Conservation (phyloP, 495 filamentous ascomycete genomes). For the Hyaloscypha variabilis region DNA sequence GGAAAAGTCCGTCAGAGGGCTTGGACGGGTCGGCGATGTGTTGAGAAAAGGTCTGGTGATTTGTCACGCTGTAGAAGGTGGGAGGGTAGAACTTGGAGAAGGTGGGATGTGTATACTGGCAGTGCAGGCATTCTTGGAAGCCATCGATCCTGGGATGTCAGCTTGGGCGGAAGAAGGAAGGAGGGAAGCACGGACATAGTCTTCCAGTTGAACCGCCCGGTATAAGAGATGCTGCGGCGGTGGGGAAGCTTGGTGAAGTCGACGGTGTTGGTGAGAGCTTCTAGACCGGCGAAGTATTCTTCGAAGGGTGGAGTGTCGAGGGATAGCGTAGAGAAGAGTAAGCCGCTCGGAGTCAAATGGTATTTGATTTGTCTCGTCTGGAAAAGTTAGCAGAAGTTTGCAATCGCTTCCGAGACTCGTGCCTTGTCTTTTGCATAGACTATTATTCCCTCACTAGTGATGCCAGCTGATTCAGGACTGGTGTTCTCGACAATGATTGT, state of each 20-base stretch:
- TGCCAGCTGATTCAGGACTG: constrained; percentile 34
- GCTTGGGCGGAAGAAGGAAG: neutral
- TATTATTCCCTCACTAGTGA: constrained; percentile 42
- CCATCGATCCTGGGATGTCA: constrained; percentile 53
- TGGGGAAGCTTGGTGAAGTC: constrained; percentile 61
- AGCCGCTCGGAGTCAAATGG: constrained; percentile 56
- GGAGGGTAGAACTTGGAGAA: constrained; percentile 62
- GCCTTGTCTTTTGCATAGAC: constrained; percentile 38
- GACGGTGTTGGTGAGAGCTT: constrained; percentile 51
- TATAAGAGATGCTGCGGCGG: constrained; percentile 57
- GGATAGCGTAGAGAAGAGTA: constrained; percentile 56
- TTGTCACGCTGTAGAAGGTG: constrained; percentile 59
- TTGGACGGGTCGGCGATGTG: constrained; percentile 61
- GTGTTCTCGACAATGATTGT: constrained; percentile 47
- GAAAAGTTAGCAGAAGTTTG: constrained; percentile 17
- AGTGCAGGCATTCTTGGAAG: constrained; percentile 66
- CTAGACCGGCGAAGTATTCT: constrained; percentile 58
- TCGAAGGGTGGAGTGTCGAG: constrained; percentile 53
- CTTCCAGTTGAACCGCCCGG: constrained; percentile 66
- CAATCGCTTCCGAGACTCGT: constrained; percentile 23
- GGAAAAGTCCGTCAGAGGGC: constrained; percentile 40
- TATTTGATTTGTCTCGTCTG: constrained; percentile 22
- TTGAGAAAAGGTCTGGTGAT: constrained; percentile 59
- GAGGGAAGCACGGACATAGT: constrained; percentile 48
- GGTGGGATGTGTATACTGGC: constrained; percentile 64